Evolutionary conservation across 2,329 filamentous ascomycete species (phyloP), one percentile per base, ranked within the genome.

Genomic region (Cordyceps militaris): DNA sequence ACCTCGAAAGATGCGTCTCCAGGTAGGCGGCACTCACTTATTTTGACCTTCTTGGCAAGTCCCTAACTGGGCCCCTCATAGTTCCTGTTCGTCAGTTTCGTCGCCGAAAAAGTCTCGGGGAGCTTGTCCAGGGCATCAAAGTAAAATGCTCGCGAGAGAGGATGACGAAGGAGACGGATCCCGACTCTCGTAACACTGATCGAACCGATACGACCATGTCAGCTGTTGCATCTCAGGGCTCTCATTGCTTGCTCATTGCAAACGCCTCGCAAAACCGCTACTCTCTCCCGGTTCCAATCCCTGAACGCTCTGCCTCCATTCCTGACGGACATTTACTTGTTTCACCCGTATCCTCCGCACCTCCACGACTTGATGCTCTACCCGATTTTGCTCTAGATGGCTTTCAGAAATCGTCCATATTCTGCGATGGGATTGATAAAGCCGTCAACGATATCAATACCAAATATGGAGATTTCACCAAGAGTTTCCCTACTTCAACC

Each of bases 361-460:
- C 69, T 10, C 69, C 69, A 19, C 65, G 63, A 9, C 62, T 72
- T 24, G 66, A 65, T n/a, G 58, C 69, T 52, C 60, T 69, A 16
- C 60, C 60, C 28, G 67, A 68, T 23, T 38, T 70, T 7, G 64
- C 65, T 2, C 36, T 44, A 6, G 64, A 63, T 46, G 62, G 51
- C 11, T 48, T 68, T 16, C 61, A 65, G 30, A 62, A 63, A 51
- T 67, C 67, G 2, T 68, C 66, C 9, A 67, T 67, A 6, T 68
- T 72, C 55, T 62, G 65, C 46, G 59, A 61, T 28, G 63, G 58
- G 30, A 61, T 72, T 28, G 69, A 71, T 44, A 67, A 67, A 51
- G 64, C 66, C 40, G 68, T 65, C 6, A 63, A 65, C 30, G 66
- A 67, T 28, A 68, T 70, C 53, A 65, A 68, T 44, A 58, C 59